Evolutionary conservation across 768 basidiomycete species (phyloP).

Genomic region (Lentinula sp.): DNA sequence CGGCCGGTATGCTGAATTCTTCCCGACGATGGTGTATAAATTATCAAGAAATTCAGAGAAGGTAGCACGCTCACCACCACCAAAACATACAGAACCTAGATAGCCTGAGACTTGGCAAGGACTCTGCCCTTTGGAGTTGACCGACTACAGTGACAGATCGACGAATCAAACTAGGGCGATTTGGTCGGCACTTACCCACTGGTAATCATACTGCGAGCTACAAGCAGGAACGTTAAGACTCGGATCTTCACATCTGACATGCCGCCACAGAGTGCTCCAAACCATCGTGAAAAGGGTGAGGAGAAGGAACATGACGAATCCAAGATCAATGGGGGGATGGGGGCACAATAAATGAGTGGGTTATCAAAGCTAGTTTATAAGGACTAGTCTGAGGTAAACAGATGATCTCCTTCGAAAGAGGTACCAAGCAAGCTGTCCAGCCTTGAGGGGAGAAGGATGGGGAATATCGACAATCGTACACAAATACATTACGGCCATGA

Average conservation of each 20-base stretch:
- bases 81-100: not conserved
- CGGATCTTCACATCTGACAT: not conserved
- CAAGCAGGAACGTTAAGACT: not conserved
- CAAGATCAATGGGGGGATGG: not conserved
- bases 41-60: too few relatives aligned
- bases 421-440: too few relatives aligned
- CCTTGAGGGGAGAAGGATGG: too few relatives aligned
- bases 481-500: not conserved
- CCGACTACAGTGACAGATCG: not conserved
- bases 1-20: not conserved
- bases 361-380: not conserved
- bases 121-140: not conserved
- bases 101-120: constrained; percentile 2
- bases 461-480: not conserved
- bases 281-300: not conserved
- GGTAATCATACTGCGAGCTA: not conserved
- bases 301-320: not conserved
- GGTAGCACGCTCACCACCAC: not conserved
- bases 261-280: not conserved
- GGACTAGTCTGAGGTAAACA: not conserved
- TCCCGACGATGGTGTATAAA: not conserved
- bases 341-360: not conserved
- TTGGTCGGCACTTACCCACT: not conserved
- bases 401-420: not conserved
- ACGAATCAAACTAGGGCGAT: not conserved